A percentile compares a stretch with the other conserved stretches of the same genome.
Conservation (phyloP, 495 filamentous ascomycete genomes). For the Monascus purpureus region DNA sequence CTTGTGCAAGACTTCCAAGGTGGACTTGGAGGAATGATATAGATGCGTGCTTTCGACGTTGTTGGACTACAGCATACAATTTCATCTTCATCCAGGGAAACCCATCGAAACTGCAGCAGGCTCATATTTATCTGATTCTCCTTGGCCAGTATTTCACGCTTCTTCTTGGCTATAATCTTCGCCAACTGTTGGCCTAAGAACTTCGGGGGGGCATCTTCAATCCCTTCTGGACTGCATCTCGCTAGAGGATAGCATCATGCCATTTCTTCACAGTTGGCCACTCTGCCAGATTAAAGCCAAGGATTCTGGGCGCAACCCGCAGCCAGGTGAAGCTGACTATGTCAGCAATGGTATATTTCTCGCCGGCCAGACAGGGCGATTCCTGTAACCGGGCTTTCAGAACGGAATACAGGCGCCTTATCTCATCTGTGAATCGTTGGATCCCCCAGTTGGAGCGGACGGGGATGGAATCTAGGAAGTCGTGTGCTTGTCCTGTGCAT, state of each 20-base stretch:
- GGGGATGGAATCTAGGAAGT: slow-evolving; percentile 24
- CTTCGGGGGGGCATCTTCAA: slow-evolving; percentile 13
- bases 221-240: slow-evolving; percentile 20
- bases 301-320: slow-evolving; percentile 5
- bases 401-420: slow-evolving; percentile 23
- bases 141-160: no score
- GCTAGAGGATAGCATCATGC: slow-evolving; percentile 14
- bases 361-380: slow-evolving; percentile 26
- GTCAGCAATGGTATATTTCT: slow-evolving; percentile 30
- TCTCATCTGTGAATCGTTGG: slow-evolving; percentile 25
- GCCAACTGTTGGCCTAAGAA: no score
- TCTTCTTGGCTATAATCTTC: no score
- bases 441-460: slow-evolving; percentile 28
- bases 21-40: no score
- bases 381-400: slow-evolving; percentile 28
- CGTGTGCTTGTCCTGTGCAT: slow-evolving; percentile 24
- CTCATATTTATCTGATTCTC: no score
- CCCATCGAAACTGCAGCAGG: no score
- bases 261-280: slow-evolving; percentile 23
- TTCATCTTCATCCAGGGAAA: no score
- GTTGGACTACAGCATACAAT: no score
- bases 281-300: slow-evolving; percentile 21
- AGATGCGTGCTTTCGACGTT: no score
- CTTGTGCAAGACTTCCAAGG: no score
- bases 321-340: slow-evolving; percentile 27